phyloP scores from a whole-genome alignment of 1,284 basidiomycete species.

The Cutaneotrichosporon dermatis region DNA sequence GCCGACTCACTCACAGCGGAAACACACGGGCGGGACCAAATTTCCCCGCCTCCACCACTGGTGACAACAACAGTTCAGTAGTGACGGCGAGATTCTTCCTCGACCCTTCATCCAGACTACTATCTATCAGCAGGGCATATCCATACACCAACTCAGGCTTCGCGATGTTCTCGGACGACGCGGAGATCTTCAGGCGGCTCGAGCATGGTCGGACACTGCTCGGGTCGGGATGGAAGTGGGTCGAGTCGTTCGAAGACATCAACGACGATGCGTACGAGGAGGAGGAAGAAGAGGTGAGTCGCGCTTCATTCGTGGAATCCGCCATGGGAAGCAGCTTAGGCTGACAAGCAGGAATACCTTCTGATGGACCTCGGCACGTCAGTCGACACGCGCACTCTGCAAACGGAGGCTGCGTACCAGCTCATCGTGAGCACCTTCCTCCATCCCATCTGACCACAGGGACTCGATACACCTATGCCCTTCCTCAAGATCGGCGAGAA shows the following conservation, averaged over 20 bases:
- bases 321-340: too few relatives aligned
- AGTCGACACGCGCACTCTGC: conserved; percentile 31
- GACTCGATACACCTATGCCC: conserved; percentile 44
- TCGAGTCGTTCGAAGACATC: conserved; percentile 38
- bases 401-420: conserved; percentile 39
- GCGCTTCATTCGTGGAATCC: too few relatives aligned
- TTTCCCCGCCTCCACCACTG: not conserved
- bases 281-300: conserved; percentile 32
- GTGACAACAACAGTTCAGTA: not conserved
- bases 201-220: conserved; percentile 24
- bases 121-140: not conserved
- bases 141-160: not conserved
- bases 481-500: conserved; percentile 46
- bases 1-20: too few relatives aligned
- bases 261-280: conserved; percentile 35
- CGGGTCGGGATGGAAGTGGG: conserved; percentile 37
- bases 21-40: not conserved
- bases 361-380: conserved; percentile 40
- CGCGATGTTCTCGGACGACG: conserved; percentile 6
- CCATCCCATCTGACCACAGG: conserved; percentile 32
- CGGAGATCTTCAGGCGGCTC: conserved; percentile 9
- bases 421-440: conserved; percentile 31
- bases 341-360: conserved; percentile 25
- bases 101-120: not conserved
- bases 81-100: too few relatives aligned